Percentiles rank a stretch among this genome's conserved stretches.
Conservation (phyloP, 352 stramenopile genomes). For the Phytophthora constricta region DNA sequence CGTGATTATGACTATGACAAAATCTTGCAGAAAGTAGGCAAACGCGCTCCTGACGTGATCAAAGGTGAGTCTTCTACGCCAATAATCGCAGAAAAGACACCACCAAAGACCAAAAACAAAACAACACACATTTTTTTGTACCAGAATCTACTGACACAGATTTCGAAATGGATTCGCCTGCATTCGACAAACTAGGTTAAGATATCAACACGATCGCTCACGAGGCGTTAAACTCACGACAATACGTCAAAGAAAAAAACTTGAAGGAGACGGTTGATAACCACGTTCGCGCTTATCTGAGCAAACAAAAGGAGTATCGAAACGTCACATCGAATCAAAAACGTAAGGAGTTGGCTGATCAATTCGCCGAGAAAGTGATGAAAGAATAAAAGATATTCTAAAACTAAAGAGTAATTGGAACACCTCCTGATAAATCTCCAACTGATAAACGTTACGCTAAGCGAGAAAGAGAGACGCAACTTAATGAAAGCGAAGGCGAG, state of each 20-base stretch:
- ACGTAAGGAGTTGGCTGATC: constrained; percentile 22
- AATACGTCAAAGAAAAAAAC: constrained; percentile 31
- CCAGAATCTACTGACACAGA: background rate
- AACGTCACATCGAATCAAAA: too few relatives aligned
- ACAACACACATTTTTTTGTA: background rate
- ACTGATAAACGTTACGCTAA: constrained; percentile 23
- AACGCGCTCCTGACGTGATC: background rate
- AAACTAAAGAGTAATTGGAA: constrained; percentile 24
- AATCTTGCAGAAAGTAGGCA: constrained; percentile 3
- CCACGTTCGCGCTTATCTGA: constrained; percentile 21
- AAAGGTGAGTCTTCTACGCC: too few relatives aligned
- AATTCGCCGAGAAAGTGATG: constrained; percentile 22
- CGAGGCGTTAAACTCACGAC: constrained; percentile 23
- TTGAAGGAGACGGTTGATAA: constrained; percentile 25
- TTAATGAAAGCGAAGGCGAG: constrained; percentile 18
- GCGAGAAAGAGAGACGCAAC: too few relatives aligned
- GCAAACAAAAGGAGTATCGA: constrained; percentile 28
- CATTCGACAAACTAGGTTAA: constrained; percentile 10
- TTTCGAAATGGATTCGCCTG: background rate
- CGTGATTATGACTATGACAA: background rate
- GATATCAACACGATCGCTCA: constrained; percentile 23
- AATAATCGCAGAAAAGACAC: too few relatives aligned
- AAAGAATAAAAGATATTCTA: constrained; percentile 21
- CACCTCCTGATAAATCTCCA: constrained; percentile 30
- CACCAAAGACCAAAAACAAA: too few relatives aligned